Conservation (phyloP, 805 yeast species). For the Ogataea pilisensis region DNA sequence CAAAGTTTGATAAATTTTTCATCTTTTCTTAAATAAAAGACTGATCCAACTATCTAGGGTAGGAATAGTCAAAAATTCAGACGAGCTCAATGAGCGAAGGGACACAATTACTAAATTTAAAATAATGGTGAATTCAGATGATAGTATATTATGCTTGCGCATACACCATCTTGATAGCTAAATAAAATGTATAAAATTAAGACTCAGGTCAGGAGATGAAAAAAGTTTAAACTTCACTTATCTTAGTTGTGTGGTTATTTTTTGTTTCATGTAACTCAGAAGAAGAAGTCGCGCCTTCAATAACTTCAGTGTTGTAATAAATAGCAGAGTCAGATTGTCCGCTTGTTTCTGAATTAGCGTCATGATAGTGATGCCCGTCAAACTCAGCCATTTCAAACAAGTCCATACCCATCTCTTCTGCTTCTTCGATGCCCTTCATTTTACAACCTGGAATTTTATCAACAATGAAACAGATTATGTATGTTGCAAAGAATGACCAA, state of each 20-base stretch:
- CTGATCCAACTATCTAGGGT: too few relatives aligned
- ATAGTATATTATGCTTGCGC: too few relatives aligned
- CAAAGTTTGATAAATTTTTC: too few relatives aligned
- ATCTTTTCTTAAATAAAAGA: too few relatives aligned
- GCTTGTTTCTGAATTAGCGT: constrained; percentile 10
- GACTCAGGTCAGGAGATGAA: too few relatives aligned
- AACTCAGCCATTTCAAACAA: constrained; percentile 45
- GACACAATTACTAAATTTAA: too few relatives aligned
- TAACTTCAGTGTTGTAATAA: constrained; percentile 4
- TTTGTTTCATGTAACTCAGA: constrained; percentile 18
- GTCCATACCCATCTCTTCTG: constrained; percentile 50
- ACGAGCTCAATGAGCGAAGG: too few relatives aligned
- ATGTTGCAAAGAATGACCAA: constrained; percentile 44
- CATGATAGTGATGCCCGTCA: constrained; percentile 30
- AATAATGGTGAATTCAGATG: too few relatives aligned
- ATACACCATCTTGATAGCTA: too few relatives aligned
- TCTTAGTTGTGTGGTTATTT: constrained; percentile 7
- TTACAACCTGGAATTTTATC: constrained; percentile 49
- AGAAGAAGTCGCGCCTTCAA: constrained; percentile 14
- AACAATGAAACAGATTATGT: constrained; percentile 40
- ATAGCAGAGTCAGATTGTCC: constrained; percentile 10
- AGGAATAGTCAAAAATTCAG: too few relatives aligned
- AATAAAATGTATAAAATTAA: too few relatives aligned
- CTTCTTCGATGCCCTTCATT: constrained; percentile 41
- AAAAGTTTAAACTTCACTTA: too few relatives aligned